Base-by-base conservation (phyloP, 495 filamentous ascomycete genomes). In the Podospora comata region DNA sequence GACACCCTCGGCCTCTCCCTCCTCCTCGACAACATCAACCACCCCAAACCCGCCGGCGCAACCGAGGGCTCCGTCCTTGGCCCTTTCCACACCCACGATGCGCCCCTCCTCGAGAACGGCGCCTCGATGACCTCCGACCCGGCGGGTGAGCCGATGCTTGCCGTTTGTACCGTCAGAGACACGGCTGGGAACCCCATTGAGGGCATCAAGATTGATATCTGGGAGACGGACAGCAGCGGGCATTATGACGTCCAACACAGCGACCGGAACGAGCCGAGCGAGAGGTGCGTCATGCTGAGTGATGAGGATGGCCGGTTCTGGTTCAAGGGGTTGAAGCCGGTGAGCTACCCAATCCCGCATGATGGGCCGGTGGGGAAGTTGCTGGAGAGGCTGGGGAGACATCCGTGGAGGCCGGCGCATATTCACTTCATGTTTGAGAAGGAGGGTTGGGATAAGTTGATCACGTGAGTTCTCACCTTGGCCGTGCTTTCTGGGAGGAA, bases 351-450 rank as follows among this genome's bases (percentile, higher is more conserved):
- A 0, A 95, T 97, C 73, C 92, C 93, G 27, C 85, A 92, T 71
- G 93, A 97, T 78, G 94, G 94, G 55, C 94, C 94, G 0, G 92
- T 97, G 7, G 94, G 94, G 0, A 86, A 86, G 80, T 80, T 97
- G 75, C 80, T 97, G 78, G 81, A 81, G 79, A 80, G 78, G 78
- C 73, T 97, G 76, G 83, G 85, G 28, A 82, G 94, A 32, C 94
- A 97, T 81, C 87, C 89, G 68, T 96, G 87, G 80, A 80, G 94
- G 54, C 94, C 94, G 28, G 88, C 89, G 59, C 93, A 97, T 82
- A 89, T 97, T 84, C 94, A 97, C 80, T 97, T 97, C 74, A 95
- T 96, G 91, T 96, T 97, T 79, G 86, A 90, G 77, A 96, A 93
- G 82, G 80, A 83, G 39, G 78, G 92, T 0, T 96, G 89, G 77